Conservation (phyloP, 2,329 filamentous ascomycete genomes). For the Sporothrix protearum region DNA sequence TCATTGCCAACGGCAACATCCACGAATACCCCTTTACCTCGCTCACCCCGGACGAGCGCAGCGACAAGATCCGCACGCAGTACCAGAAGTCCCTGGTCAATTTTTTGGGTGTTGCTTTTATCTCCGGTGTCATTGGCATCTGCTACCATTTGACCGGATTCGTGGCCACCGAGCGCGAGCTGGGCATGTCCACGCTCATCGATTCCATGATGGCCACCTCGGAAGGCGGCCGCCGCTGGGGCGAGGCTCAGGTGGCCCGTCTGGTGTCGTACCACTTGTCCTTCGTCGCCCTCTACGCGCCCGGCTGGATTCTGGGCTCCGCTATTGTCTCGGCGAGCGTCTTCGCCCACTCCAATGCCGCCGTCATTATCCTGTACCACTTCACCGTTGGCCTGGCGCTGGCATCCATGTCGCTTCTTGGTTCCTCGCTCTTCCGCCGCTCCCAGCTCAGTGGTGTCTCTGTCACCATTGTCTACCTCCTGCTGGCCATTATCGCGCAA, state of each 20-base stretch:
- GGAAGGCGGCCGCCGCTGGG: conserved; percentile 56
- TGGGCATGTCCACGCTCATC: conserved; percentile 81
- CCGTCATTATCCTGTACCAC: conserved; percentile 69
- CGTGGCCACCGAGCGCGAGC: conserved; percentile 79
- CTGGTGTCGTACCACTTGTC: conserved; percentile 74
- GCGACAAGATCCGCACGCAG: conserved; percentile 59
- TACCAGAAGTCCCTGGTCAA: conserved; percentile 74
- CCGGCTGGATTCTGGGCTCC: conserved; percentile 76
- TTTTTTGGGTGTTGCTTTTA: conserved; percentile 73
- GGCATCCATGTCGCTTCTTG: conserved; percentile 75
- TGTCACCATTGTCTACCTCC: conserved; percentile 65
- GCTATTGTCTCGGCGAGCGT: conserved; percentile 61
- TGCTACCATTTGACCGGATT: conserved; percentile 84
- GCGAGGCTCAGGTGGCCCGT: conserved; percentile 69
- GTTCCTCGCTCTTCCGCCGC: conserved; percentile 78
- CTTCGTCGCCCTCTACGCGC: conserved; percentile 74
- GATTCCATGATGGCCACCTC: conserved; percentile 84
- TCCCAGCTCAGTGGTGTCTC: conserved; percentile 84
- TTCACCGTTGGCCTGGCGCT: conserved; percentile 73
- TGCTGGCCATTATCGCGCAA: conserved; percentile 80
- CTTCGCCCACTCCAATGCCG: conserved; percentile 60
- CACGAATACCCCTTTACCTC: conserved; percentile 75
- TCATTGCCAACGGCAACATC: conserved; percentile 27
- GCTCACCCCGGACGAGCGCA: conserved; percentile 63
- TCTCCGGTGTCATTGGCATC: conserved; percentile 74